phyloP scores from a whole-genome alignment of 768 basidiomycete genomes.

The Leccinum broughii region DNA sequence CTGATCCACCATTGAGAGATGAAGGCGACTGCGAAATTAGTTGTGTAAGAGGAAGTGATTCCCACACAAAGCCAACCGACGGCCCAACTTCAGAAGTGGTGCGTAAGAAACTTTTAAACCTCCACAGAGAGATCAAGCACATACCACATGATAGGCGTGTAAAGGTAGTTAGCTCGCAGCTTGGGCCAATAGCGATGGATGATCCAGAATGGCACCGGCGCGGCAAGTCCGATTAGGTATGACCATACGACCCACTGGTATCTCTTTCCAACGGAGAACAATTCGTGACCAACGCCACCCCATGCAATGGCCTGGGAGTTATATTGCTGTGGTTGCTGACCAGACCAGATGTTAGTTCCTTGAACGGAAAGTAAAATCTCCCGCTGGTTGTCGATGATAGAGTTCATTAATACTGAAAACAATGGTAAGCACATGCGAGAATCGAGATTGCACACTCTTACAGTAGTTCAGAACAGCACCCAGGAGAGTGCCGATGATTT shows the following conservation, averaged over 20 bases:
- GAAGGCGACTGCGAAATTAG: slow-evolving; percentile 26
- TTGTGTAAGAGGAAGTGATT: slow-evolving; percentile 26
- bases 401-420: slow-evolving; percentile 57
- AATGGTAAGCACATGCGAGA: neutral
- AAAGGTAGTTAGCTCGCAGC: slow-evolving; percentile 28
- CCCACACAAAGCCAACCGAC: slow-evolving; percentile 24
- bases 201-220: slow-evolving; percentile 44
- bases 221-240: slow-evolving; percentile 32
- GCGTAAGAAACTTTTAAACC: neutral
- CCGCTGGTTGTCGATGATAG: slow-evolving; percentile 51
- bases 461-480: slow-evolving; percentile 50
- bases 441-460: slow-evolving; percentile 16
- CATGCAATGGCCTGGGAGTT: slow-evolving; percentile 38
- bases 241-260: slow-evolving; percentile 44
- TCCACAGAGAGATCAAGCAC: slow-evolving; percentile 4
- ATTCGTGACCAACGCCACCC: slow-evolving; percentile 38
- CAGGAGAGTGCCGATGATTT: slow-evolving; percentile 55
- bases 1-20: slow-evolving; percentile 40
- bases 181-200: slow-evolving; percentile 37
- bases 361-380: slow-evolving; percentile 53
- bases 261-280: slow-evolving; percentile 33
- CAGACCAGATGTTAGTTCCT: slow-evolving; percentile 46
- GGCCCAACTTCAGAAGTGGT: slow-evolving; percentile 10
- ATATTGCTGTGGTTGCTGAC: slow-evolving; percentile 32
- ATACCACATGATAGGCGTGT: slow-evolving; percentile 32